Conservation (phyloP, 2,329 filamentous ascomycete genomes). For the Lachnum nothofagi region DNA sequence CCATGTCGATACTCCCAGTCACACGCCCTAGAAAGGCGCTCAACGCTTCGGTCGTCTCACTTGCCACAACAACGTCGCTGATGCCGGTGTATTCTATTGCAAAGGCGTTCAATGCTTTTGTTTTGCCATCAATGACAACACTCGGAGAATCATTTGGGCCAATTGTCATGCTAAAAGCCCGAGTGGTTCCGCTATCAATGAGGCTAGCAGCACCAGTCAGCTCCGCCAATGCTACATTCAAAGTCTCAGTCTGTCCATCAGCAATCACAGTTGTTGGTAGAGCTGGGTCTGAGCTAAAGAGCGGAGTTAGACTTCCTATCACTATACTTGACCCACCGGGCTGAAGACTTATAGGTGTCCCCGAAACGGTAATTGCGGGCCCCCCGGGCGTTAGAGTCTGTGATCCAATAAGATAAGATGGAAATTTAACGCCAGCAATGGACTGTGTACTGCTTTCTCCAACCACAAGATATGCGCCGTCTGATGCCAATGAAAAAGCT, state of each 20-base stretch:
- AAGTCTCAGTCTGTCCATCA: neutral
- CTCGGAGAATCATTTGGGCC: neutral
- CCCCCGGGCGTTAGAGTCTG: conserved; percentile 2
- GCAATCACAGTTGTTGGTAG: neutral
- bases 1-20: neutral
- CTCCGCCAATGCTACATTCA: neutral
- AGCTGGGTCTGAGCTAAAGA: neutral
- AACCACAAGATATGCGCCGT: too few relatives aligned
- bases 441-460: too few relatives aligned
- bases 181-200: neutral
- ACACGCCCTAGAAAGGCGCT: neutral
- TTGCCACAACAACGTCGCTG: neutral
- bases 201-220: neutral
- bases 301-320: neutral
- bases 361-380: conserved; percentile 1
- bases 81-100: neutral
- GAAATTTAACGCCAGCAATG: neutral
- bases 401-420: neutral
- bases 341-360: neutral
- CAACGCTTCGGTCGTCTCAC: neutral
- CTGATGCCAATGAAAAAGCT: too few relatives aligned
- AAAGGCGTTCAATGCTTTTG: neutral
- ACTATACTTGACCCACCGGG: neutral
- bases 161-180: neutral
- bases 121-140: conserved; percentile 1